phyloP scores from a whole-genome alignment of 2,329 filamentous ascomycete genomes.

The Scedosporium apiospermum region DNA sequence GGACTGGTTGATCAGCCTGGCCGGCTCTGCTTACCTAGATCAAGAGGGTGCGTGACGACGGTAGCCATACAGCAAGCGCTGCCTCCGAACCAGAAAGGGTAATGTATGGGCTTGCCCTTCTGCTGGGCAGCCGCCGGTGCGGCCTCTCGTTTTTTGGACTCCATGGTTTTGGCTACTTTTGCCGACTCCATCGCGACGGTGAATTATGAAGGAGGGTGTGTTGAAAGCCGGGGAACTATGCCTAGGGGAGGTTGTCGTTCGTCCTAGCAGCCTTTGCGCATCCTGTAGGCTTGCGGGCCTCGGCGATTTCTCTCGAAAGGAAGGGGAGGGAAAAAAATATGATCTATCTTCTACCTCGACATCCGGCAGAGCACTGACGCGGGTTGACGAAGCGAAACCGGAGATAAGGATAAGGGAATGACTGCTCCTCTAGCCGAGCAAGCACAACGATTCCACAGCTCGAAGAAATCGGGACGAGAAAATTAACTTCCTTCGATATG shows the following conservation, averaged over 20 bases:
- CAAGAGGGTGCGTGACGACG: conserved; percentile 84
- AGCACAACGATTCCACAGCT: not conserved
- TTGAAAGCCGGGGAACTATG: not conserved
- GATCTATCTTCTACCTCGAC: not conserved
- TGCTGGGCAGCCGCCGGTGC: conserved; percentile 17
- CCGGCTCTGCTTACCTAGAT: conserved; percentile 58
- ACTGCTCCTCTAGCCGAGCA: not conserved
- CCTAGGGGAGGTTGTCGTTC: not conserved
- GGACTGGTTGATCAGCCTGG: not conserved
- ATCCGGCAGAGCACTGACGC: not conserved
- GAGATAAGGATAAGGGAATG: not conserved
- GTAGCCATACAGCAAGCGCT: conserved; percentile 89
- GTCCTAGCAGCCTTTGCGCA: not conserved
- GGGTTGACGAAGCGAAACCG: not conserved
- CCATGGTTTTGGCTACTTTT: conserved; percentile 10
- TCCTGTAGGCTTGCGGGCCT: not conserved
- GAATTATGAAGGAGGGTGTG: not conserved
- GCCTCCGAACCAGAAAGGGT: conserved; percentile 94
- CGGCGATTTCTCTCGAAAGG: not conserved
- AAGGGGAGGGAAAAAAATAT: not conserved
- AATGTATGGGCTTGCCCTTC: conserved; percentile 33
- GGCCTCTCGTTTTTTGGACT: conserved; percentile 19
- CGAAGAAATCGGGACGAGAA: not conserved
- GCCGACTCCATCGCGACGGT: conserved; percentile 8
- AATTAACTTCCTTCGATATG: not conserved